Conservation (phyloP, 805 yeast genomes). For the Pichia heedii region DNA sequence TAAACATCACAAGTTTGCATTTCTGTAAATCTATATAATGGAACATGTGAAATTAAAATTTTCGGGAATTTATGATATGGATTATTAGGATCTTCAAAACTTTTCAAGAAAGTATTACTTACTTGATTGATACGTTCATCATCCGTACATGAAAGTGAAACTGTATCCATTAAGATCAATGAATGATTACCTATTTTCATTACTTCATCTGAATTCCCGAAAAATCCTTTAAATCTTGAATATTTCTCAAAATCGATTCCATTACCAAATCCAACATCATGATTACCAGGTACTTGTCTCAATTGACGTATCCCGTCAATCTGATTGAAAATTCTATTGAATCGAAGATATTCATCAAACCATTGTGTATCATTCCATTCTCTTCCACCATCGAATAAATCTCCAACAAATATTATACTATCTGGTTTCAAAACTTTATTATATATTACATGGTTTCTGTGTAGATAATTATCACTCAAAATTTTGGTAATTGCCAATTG, state of each 20-base stretch:
- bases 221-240: slow-evolving; percentile 56
- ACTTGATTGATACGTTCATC: slow-evolving; percentile 35
- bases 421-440: slow-evolving; percentile 67
- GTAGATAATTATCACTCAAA: slow-evolving; percentile 71
- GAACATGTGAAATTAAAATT: slow-evolving; percentile 78
- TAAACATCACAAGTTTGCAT: slow-evolving; percentile 62
- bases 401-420: slow-evolving; percentile 75
- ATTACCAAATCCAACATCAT: slow-evolving; percentile 90
- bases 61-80: slow-evolving; percentile 38
- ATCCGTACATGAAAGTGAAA: slow-evolving; percentile 60
- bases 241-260: slow-evolving; percentile 49
- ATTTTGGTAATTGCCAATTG: slow-evolving; percentile 44
- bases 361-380: slow-evolving; percentile 69
- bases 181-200: slow-evolving; percentile 62
- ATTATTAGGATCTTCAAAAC: slow-evolving; percentile 19
- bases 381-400: slow-evolving; percentile 91
- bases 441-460: slow-evolving; percentile 52
- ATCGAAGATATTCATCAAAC: slow-evolving; percentile 54
- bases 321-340: slow-evolving; percentile 45
- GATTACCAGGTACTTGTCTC: slow-evolving; percentile 79
- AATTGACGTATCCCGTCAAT: slow-evolving; percentile 27
- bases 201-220: slow-evolving; percentile 60
- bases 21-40: slow-evolving; percentile 62
- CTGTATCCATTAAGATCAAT: slow-evolving; percentile 69
- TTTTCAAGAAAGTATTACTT: slow-evolving; percentile 45